A percentile compares a stretch with the other conserved stretches of the same genome.
phyloP scores from a whole-genome alignment of 108 stramenopile species.

The Cyclotella atomus region DNA sequence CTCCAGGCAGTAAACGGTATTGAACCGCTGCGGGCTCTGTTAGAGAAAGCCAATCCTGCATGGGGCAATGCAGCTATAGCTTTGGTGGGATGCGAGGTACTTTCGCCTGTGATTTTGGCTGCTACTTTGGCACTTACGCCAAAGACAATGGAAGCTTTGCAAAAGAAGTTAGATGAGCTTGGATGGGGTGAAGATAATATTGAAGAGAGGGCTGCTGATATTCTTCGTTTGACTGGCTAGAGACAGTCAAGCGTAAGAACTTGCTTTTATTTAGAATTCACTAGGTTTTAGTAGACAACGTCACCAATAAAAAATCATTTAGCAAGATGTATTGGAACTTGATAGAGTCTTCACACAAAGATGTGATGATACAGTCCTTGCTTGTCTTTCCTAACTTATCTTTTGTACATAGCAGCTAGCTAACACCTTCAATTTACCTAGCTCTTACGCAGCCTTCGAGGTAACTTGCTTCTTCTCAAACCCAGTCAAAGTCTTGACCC shows the following conservation, averaged over 20 bases:
- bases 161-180: background rate
- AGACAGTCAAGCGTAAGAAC: no score
- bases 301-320: no score
- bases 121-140: conserved; percentile 10
- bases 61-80: conserved; percentile 22
- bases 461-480: background rate
- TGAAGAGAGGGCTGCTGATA: conserved; percentile 16
- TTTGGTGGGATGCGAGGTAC: conserved; percentile 8
- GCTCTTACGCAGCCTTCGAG: no score
- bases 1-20: background rate
- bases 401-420: background rate
- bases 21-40: background rate
- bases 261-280: no score
- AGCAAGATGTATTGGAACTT: no score
- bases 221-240: conserved; percentile 9
- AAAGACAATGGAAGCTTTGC: conserved; percentile 4
- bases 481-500: conserved; percentile 16
- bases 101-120: conserved; percentile 10
- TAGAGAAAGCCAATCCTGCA: conserved; percentile 8
- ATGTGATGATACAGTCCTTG: no score
- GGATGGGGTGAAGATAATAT: conserved; percentile 19
- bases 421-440: no score
- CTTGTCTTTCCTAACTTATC: no score
- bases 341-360: no score
- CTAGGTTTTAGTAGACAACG: no score